Percentiles rank a stretch among this genome's conserved stretches.
phyloP scores from a whole-genome alignment of 148 eudicot species.

The Rhododendron vialii region DNA sequence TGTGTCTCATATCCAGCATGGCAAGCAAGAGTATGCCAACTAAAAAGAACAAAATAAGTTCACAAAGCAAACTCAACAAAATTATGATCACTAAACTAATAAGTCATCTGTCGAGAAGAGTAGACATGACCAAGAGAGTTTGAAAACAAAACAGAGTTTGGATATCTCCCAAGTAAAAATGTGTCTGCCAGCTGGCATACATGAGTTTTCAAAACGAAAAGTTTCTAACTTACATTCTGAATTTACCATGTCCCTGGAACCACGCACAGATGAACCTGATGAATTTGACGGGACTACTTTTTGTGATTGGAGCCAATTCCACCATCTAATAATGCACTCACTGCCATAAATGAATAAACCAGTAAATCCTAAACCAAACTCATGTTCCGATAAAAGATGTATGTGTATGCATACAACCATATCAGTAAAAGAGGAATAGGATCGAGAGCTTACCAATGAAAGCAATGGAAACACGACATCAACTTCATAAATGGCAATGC shows the following conservation, averaged over 20 bases:
- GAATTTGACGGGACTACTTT: constrained; percentile 29
- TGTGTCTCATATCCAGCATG: not conserved
- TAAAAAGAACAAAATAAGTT: not conserved
- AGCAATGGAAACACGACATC: constrained; percentile 98
- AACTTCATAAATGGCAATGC: constrained; percentile 76
- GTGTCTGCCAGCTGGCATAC: not conserved
- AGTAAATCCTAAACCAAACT: constrained; percentile 10
- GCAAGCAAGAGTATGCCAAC: not conserved
- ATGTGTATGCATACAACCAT: not conserved
- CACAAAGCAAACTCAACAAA: not conserved
- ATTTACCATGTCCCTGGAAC: constrained; percentile 21
- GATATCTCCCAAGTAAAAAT: not conserved
- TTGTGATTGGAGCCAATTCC: constrained; percentile 63
- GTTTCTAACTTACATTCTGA: constrained; percentile 27
- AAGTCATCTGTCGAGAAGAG: not conserved
- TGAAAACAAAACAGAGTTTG: not conserved
- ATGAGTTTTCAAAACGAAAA: not conserved
- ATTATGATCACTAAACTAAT: not conserved
- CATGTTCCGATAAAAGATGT: not conserved
- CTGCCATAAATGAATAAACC: constrained; percentile 30
- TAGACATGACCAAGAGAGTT: not conserved
- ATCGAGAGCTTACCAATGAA: constrained; percentile 58
- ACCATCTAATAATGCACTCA: constrained; percentile 85
- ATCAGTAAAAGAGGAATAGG: not conserved
- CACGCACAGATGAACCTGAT: constrained; percentile 22